Evolutionary conservation across 352 stramenopile species (phyloP), one percentile per base, ranked within the genome.

Genomic region (Blastocystis sp.): DNA sequence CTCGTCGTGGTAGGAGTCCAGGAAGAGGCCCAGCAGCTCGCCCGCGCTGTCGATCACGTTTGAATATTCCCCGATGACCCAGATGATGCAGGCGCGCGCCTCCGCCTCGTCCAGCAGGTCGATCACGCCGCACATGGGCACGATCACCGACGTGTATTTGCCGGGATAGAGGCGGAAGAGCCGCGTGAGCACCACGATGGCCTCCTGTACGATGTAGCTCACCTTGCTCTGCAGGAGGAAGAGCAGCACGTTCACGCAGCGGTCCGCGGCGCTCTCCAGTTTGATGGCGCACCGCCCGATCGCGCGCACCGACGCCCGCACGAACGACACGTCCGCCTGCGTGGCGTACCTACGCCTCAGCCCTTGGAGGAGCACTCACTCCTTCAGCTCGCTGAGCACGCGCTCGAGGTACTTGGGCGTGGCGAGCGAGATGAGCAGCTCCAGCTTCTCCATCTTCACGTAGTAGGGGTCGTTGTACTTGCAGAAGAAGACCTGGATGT

Each of bases 111-210:
- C 97, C n/a, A 99, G 90, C 10, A 96, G 98, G 90, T 99, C 96
- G 19, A 99, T 91, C 90, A 98, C 98, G 89, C 98, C 96, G 90
- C 97, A 99, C n/a, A 99, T 91, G 9, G 95, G 98, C n/a, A 95
- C 96, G 91, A 99, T 99, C 90, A 99, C 98, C 82, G 92, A 95
- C 91, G 99, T 96, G 90, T 99, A 99, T 81, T 97, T 94, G 92
- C 98, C 98, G 80, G 96, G 96, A 92, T 99, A 99, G 89, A 97
- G 96, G 64, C 97, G 95, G 93, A 99, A 99, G 87, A 99, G 98
- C 89, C 98, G 96, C 91, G 98, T 99, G 91, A 98, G 98, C 24
- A 99, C 96, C 91, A 99, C 97, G 77, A 99, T 97, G 52, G 95
- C 95, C 91, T 99, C 97, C 91, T 99, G 96, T 1, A 99, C 95